Evolutionary conservation across 1,139 yeast genomes (phyloP).

Genomic region (Geotrichum klebahnii): DNA sequence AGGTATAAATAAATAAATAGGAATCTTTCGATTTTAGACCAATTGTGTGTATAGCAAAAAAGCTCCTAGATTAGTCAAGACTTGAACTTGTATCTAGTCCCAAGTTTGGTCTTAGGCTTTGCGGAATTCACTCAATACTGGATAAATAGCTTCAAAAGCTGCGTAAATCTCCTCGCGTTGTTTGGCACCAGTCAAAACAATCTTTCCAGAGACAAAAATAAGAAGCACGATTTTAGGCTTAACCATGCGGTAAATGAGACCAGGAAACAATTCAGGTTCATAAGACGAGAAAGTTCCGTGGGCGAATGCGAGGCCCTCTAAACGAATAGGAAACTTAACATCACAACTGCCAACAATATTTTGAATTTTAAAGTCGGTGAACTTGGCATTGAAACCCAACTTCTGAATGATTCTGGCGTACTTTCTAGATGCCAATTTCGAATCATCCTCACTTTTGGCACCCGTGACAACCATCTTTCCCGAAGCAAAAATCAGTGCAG

Average conservation of each 20-base stretch:
- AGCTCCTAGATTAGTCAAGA: neutral
- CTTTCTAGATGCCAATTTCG: constrained; percentile 92
- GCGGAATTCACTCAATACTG: constrained; percentile 96
- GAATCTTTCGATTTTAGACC: neutral
- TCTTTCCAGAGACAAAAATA: constrained; percentile 95
- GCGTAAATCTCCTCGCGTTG: constrained; percentile 98
- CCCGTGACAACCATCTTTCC: constrained; percentile 99
- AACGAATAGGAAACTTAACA: constrained; percentile 93
- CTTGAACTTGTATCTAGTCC: no score
- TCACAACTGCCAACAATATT: constrained; percentile 97
- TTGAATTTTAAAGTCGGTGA: constrained; percentile 95
- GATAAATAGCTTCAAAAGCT: constrained; percentile 96
- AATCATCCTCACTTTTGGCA: constrained; percentile 97
- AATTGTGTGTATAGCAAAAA: neutral
- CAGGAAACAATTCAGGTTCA: constrained; percentile 98
- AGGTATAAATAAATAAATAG: no score
- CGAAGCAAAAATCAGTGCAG: constrained; percentile 95
- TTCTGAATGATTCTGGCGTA: constrained; percentile 97
- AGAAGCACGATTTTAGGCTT: constrained; percentile 94
- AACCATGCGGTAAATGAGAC: constrained; percentile 98
- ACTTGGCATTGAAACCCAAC: constrained; percentile 85
- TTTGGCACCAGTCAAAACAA: constrained; percentile 97
- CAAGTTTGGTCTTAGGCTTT: constrained; percentile 50
- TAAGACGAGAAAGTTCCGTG: constrained; percentile 99
- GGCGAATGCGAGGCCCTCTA: constrained; percentile 95